Evolutionary conservation across 148 eudicot genomes (phyloP).

Genomic region (Nepenthes gracilis): DNA sequence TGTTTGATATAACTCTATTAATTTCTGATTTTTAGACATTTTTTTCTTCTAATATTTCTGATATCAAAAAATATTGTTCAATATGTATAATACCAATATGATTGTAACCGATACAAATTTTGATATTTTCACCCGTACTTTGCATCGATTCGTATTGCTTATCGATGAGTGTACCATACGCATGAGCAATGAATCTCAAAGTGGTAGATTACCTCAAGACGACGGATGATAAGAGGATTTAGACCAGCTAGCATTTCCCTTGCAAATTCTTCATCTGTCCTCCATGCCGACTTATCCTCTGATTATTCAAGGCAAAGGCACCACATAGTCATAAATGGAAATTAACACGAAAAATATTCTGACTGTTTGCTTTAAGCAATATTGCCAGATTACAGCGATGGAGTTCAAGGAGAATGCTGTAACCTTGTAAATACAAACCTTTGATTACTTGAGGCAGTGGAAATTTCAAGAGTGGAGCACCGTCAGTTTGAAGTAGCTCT

Average conservation of each 20-base stretch:
- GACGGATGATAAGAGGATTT: conserved; percentile 54
- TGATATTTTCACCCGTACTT: too few relatives aligned
- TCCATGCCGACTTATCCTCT: conserved; percentile 81
- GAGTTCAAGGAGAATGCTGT: not conserved
- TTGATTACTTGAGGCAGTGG: conserved; percentile 72
- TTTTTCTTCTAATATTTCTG: too few relatives aligned
- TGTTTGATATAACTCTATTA: too few relatives aligned
- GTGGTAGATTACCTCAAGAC: conserved; percentile 37
- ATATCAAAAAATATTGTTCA: too few relatives aligned
- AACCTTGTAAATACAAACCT: conserved; percentile 22
- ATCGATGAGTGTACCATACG: too few relatives aligned
- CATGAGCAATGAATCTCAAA: too few relatives aligned
- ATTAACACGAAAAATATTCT: not conserved
- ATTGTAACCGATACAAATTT: too few relatives aligned
- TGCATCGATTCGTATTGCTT: too few relatives aligned
- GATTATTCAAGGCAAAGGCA: conserved; percentile 1
- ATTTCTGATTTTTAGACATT: too few relatives aligned
- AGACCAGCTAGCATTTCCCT: conserved; percentile 85
- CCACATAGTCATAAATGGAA: not conserved
- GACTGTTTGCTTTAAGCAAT: too few relatives aligned
- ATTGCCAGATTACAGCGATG: too few relatives aligned
- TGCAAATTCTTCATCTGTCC: conserved; percentile 79
- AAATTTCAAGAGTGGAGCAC: conserved; percentile 37
- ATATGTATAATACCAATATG: too few relatives aligned
- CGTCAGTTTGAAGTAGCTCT: conserved; percentile 42